Evolutionary conservation across 495 filamentous ascomycete genomes (phyloP).

Genomic region (Daldinia loculata): DNA sequence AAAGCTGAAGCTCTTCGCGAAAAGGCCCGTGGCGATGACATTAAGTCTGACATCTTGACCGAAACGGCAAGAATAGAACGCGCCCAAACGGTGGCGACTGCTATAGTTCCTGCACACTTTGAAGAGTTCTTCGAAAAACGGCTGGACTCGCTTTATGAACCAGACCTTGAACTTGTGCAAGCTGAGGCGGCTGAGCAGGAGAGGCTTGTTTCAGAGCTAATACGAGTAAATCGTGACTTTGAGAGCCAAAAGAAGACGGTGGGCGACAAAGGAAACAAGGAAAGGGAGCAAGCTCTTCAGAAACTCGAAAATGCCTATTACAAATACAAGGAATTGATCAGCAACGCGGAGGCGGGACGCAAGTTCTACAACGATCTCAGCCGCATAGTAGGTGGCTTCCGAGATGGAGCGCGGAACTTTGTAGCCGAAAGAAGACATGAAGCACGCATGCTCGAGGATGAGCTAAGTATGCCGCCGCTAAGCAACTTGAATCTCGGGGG

Average conservation of each 20-base stretch:
- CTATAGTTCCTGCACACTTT: conserved; percentile 86
- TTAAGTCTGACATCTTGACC: conserved; percentile 80
- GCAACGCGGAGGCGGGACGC: conserved; percentile 84
- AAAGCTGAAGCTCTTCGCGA: conserved; percentile 78
- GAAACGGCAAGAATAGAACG: conserved; percentile 88
- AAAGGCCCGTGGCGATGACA: conserved; percentile 87
- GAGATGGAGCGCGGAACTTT: conserved; percentile 81
- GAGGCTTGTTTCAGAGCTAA: conserved; percentile 69
- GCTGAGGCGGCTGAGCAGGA: conserved; percentile 82
- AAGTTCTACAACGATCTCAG: conserved; percentile 98
- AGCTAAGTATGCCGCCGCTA: conserved; percentile 61
- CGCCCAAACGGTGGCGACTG: conserved; percentile 77
- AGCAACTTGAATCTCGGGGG: conserved; percentile 52
- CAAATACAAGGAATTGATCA: conserved; percentile 94
- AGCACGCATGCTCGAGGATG: conserved; percentile 76
- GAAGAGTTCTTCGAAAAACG: conserved; percentile 89
- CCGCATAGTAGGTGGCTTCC: conserved; percentile 75
- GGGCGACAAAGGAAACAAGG: conserved; percentile 76
- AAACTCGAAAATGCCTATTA: conserved; percentile 89
- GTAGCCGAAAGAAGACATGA: conserved; percentile 82
- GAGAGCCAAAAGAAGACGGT: conserved; percentile 67
- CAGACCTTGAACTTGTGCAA: conserved; percentile 72
- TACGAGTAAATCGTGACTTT: conserved; percentile 81
- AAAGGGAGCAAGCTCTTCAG: conserved; percentile 87
- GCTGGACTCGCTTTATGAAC: conserved; percentile 75